Evolutionary conservation across 176 grass and related monocot species (phyloP).

Genomic region (Oryza glaberrima): DNA sequence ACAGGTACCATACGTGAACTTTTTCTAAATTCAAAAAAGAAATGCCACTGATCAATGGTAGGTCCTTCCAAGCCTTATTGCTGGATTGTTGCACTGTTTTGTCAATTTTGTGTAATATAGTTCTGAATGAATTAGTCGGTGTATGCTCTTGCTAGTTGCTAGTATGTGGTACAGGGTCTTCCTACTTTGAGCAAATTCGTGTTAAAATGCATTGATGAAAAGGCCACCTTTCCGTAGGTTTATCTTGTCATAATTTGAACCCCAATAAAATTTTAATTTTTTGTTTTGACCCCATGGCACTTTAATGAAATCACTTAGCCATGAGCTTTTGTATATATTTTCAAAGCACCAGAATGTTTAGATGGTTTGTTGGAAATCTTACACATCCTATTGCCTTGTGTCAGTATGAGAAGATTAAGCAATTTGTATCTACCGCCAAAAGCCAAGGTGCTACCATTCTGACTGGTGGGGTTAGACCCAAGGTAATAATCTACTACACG

Average conservation of each 20-base stretch:
- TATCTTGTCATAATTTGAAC: not conserved
- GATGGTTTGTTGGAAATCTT: conserved; percentile 17
- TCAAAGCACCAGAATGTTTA: not conserved
- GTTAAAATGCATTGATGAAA: not conserved
- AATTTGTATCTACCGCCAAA: conserved; percentile 73
- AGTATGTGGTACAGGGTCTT: not conserved
- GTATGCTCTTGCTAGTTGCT: not conserved
- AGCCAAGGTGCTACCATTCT: conserved; percentile 86
- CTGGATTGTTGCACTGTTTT: not conserved
- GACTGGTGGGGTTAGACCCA: conserved; percentile 77
- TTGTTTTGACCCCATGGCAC: not conserved
- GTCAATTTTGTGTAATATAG: conserved; percentile 8
- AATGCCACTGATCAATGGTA: not conserved
- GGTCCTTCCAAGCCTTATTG: conserved; percentile 22
- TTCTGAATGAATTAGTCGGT: not conserved
- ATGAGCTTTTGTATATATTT: not conserved
- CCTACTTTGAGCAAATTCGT: not conserved
- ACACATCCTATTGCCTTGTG: conserved; percentile 39
- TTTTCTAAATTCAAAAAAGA: not conserved
- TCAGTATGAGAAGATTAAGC: conserved; percentile 95
- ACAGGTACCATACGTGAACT: conserved; percentile 59
- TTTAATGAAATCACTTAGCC: not conserved
- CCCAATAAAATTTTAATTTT: not conserved
- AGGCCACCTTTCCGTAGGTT: conserved; percentile 20
- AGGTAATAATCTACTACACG: conserved; percentile 43